A percentile compares a stretch with the other conserved stretches of the same genome.
Evolutionary conservation across 192 early-diverging fungal genomes (phyloP).

Genomic region (Backusella liffmaniae): DNA sequence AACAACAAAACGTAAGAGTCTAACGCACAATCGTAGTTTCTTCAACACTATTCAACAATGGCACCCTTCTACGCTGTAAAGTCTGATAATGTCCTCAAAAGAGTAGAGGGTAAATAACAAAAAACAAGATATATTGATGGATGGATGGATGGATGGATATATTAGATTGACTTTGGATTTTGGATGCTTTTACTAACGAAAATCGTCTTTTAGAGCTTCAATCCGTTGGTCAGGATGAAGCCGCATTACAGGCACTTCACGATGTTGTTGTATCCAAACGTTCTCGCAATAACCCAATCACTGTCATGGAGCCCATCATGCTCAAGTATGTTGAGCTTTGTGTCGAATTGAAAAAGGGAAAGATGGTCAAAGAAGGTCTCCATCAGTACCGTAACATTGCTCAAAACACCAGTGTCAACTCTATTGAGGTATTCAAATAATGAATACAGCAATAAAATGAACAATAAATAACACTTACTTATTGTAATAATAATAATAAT

Average conservation of each 20-base stretch:
- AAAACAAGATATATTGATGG: neutral
- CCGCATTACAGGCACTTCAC: constrained; percentile 86
- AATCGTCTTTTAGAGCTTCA: constrained; percentile 59
- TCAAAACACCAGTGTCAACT: constrained; percentile 89
- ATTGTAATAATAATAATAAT: neutral
- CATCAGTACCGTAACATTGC: constrained; percentile 98
- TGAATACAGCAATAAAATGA: neutral
- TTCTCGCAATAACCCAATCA: constrained; percentile 76
- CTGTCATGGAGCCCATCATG: constrained; percentile 89
- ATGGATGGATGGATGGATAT: neutral
- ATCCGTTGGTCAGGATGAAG: constrained; percentile 78
- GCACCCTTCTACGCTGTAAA: constrained; percentile 52
- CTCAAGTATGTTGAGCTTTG: constrained; percentile 90
- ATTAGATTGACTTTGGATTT: neutral
- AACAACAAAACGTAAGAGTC: neutral
- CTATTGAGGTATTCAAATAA: constrained; percentile 66
- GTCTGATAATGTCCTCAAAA: constrained; percentile 87
- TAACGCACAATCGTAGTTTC: neutral
- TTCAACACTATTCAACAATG: constrained; percentile 33
- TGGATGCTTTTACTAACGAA: neutral
- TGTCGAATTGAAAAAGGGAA: constrained; percentile 85
- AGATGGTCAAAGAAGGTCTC: constrained; percentile 92
- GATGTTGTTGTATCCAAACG: constrained; percentile 92
- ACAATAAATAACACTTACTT: neutral
- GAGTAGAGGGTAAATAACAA: constrained; percentile 69